Evolutionary conservation across 768 basidiomycete species (phyloP).

Genomic region (Termitomyces sp.): DNA sequence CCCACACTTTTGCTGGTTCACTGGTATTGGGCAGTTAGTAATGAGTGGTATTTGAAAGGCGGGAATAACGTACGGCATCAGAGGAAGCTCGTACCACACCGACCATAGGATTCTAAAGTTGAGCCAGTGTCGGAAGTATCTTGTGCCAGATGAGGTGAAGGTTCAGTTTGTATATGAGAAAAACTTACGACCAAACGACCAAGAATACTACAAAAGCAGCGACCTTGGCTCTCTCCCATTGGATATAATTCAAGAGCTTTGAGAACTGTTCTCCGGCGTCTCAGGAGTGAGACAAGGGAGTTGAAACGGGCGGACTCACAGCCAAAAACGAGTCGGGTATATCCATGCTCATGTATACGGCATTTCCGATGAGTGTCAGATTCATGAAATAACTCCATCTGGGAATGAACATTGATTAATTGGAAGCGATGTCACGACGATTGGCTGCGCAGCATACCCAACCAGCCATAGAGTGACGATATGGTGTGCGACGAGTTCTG

Average conservation of each 20-base stretch:
- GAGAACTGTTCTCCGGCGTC: constrained; percentile 46
- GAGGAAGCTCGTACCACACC: constrained; percentile 74
- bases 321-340: constrained; percentile 87
- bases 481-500: constrained; percentile 87
- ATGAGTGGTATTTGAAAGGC: neutral
- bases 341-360: constrained; percentile 97
- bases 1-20: constrained; percentile 53
- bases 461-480: constrained; percentile 93
- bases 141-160: constrained; percentile 24
- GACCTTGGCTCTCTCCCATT: constrained; percentile 58
- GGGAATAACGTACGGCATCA: constrained; percentile 62
- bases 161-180: neutral
- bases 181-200: constrained; percentile 74
- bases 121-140: constrained; percentile 92
- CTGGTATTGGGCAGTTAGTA: constrained; percentile 29
- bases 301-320: constrained; percentile 40
- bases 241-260: constrained; percentile 87
- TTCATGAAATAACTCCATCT: constrained; percentile 86
- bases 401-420: constrained; percentile 5
- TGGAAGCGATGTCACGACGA: neutral
- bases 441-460: constrained; percentile 59
- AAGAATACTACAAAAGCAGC: constrained; percentile 65
- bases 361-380: constrained; percentile 84
- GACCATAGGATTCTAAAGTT: constrained; percentile 87
- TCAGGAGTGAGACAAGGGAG: neutral